Base-by-base conservation (phyloP, 2,329 filamentous ascomycete species). In the Cadophora luteo-olivacea region DNA sequence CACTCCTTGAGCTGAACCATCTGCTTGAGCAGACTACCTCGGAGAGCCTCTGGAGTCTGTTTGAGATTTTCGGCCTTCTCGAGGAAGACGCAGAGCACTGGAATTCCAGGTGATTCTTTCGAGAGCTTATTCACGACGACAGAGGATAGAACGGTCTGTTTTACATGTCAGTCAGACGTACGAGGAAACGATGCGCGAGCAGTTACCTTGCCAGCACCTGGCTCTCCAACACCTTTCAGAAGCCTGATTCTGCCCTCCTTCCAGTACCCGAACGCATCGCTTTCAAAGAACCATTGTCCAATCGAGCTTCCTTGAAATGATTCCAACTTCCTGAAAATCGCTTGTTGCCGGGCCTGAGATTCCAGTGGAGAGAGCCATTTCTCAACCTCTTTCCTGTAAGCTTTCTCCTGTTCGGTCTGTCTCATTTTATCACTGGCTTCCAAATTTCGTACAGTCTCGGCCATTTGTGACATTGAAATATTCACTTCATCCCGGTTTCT, bases 1-100 rank as follows among this genome's bases (percentile, higher is more conserved):
- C 11, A 38, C 22, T 61, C 61, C 22, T 66, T 68, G 33, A 70
- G 55, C 49, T 70, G 68, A 32, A 70, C 54, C 25, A 81, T 73
- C 57, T 82, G 80, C 54, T 78, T 79, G 0, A 80, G 55, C 2
- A 82, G 61, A 51, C 73, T 78, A 0, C 74, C 69, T 0, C 80
- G 65, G 0, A 81, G 48, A 5, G 73, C 67, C 16, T 69, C 58
- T 9, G 60, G 60, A 2, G 64, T 65, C 1, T 71, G 69, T 12
- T 61, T 38, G 16, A 33, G 45, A 2, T 33, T 12, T 32, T 66
- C 54, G 19, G 61, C 66, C 25, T 70, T 68, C 36, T 73, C 71
- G 19, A 73, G 58, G 45, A 67, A 73, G 4, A 73, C 38, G 41
- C 64, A 67, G 19, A 73, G 69, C 8, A 66, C 63, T 14, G 69